phyloP scores from a whole-genome alignment of 495 filamentous ascomycete genomes.

The Hypoxylon fragiforme region DNA sequence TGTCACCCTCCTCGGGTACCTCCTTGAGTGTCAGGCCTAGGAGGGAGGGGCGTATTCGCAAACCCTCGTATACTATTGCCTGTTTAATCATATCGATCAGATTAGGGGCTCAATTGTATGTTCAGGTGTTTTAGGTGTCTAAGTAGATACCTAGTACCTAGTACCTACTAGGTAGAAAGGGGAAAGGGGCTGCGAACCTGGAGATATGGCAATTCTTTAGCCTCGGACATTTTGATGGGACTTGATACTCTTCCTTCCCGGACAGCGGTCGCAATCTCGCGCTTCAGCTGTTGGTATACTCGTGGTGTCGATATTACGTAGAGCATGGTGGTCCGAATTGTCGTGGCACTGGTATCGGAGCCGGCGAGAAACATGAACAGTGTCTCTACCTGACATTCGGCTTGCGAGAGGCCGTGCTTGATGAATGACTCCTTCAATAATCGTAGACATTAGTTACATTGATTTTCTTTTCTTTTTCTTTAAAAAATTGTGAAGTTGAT shows the following conservation, averaged over 20 bases:
- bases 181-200: too few relatives aligned
- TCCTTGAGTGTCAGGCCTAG: conserved; percentile 37
- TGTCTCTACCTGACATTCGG: too few relatives aligned
- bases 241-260: conserved; percentile 34
- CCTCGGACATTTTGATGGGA: conserved; percentile 45
- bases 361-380: too few relatives aligned
- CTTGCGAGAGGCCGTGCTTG: conserved; percentile 41
- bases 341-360: conserved; percentile 64
- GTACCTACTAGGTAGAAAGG: too few relatives aligned
- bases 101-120: too few relatives aligned
- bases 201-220: conserved; percentile 48
- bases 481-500: conserved; percentile 17
- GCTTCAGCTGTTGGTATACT: conserved; percentile 56
- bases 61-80: too few relatives aligned
- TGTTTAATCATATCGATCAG: too few relatives aligned
- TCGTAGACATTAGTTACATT: neutral
- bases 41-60: too few relatives aligned
- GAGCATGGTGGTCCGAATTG: conserved; percentile 59
- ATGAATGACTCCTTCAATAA: conserved; percentile 20
- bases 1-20: conserved; percentile 51
- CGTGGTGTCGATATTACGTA: conserved; percentile 51
- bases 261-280: conserved; percentile 52
- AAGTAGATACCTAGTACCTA: too few relatives aligned
- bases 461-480: neutral
- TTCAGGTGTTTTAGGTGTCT: too few relatives aligned